Evolutionary conservation across 1,139 yeast genomes (phyloP), one percentile per base, ranked within the genome.

Genomic region (Magnusiomyces starmeri): DNA sequence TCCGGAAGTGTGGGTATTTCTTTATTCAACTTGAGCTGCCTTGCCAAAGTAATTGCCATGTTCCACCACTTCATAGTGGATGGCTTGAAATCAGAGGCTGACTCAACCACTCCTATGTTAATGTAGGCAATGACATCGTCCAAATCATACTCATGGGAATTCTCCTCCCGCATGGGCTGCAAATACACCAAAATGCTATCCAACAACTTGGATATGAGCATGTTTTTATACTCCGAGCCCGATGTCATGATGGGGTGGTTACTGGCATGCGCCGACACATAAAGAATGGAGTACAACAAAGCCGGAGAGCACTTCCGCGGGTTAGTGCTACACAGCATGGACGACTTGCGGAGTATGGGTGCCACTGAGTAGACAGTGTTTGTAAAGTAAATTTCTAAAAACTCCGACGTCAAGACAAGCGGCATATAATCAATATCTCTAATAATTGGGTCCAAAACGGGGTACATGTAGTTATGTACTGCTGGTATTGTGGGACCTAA

Each of bases 11-110:
- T 53, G 10, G 59, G 60, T 16, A 55, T 59, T 50, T 70, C 73
- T 14, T 59, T 58, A 54, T 69, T 69, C n/a, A 70, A 56, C 37
- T 62, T 64, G 43, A 71, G 57, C 24, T 60, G 62, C 29, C 63
- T 58, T 1, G 74, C 70, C 47, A 70, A 56, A 9, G 68, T 64
- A 63, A 70, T 65, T 1, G 71, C 72, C 27, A 64, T 56, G 43
- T 65, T 63, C 70, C 73, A 69, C 75, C 76, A 72, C 29, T 69
- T 62, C 34, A 70, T 57, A 14, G 73, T 68, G 18, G 72, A 67
- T 45, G 70, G 69, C 41, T 72, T 69, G 57, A 65, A 70, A 20
- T 71, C 70, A 16, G 74, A 61, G 52, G 74, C 70, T 2, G 75
- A 72, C 53, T 70, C 69, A 21, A 70, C 62, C 20, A 71, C 69